phyloP scores from a whole-genome alignment of 2,329 filamentous ascomycete genomes.

The Calonectria pseudoreteaudii region DNA sequence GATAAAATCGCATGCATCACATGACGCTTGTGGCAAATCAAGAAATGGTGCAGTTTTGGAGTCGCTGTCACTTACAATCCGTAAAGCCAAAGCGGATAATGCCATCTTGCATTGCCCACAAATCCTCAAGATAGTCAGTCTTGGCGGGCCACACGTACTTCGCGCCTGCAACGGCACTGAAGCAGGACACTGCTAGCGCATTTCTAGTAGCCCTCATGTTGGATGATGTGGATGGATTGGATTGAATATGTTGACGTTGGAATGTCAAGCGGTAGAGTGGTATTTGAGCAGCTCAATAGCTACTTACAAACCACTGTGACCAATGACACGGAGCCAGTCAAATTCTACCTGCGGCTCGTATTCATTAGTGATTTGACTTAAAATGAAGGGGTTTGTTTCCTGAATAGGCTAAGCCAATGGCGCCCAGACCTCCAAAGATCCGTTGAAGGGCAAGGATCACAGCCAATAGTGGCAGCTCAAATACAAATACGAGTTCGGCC shows the following conservation, averaged over 20 bases:
- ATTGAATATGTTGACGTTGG: neutral
- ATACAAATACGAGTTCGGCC: neutral
- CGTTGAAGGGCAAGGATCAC: neutral
- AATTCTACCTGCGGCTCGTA: neutral
- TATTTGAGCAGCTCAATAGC: neutral
- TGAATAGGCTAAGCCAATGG: neutral
- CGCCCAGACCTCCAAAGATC: neutral
- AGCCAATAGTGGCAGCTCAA: neutral
- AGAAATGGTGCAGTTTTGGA: neutral
- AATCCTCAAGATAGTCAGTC: conserved; percentile 1
- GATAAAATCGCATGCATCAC: neutral
- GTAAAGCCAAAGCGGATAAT: conserved; percentile 14
- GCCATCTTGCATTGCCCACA: conserved; percentile 8
- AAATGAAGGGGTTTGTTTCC: neutral
- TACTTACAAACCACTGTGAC: neutral
- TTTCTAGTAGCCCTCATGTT: neutral
- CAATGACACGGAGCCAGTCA: neutral
- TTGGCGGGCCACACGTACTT: conserved; percentile 17
- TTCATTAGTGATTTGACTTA: neutral
- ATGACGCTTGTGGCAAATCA: neutral
- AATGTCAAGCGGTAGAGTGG: neutral
- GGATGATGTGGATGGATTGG: too few species aligned
- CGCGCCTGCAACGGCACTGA: neutral
- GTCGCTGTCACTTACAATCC: neutral
- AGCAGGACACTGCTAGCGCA: neutral